These are phyloP conservation scores for Cladosporium austrohemisphaericum DNA, from an alignment of 2,329 filamentous ascomycete genomes.

Conservation along the genomic window DNA sequence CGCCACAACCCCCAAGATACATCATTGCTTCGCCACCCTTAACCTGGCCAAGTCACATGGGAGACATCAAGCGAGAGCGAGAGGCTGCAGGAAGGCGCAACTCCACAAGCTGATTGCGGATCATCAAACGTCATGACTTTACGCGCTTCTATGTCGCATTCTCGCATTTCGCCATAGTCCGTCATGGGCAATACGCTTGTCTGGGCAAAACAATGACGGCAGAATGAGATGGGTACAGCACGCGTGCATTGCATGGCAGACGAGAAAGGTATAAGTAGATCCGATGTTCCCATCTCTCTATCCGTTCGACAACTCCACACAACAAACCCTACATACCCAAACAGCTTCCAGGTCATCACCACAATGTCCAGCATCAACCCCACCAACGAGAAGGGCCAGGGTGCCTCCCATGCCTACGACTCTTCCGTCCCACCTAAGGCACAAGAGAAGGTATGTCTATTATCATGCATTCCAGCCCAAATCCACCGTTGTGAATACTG, in stretches of 20 bases:
- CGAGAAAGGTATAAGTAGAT: not conserved
- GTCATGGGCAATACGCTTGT: not conserved
- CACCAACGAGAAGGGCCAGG: constrained; percentile 36
- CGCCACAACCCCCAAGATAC: too few species aligned
- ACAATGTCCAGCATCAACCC: not conserved
- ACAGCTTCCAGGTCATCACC: not conserved
- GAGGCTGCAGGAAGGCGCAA: too few species aligned
- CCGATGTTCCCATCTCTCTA: too few species aligned
- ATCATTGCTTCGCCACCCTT: too few species aligned
- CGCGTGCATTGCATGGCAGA: not conserved
- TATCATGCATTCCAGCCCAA: too few species aligned
- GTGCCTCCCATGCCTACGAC: constrained; percentile 40
- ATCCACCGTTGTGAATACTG: too few species aligned
- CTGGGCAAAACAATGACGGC: constrained; percentile 9
- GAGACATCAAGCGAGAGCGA: too few species aligned
- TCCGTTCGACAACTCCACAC: not conserved
- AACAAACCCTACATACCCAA: not conserved
- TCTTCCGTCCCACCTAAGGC: constrained; percentile 39
- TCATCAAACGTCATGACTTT: constrained; percentile 13
- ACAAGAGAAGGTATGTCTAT: constrained; percentile 38
- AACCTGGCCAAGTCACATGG: too few species aligned
- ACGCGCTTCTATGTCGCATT: not conserved
- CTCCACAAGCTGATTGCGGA: too few species aligned
- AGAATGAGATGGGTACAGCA: not conserved
- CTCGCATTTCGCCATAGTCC: not conserved